These are phyloP conservation scores for Phytophthora cryptogea DNA, from an alignment of 352 stramenopile species.

Conservation along the genomic window DNA sequence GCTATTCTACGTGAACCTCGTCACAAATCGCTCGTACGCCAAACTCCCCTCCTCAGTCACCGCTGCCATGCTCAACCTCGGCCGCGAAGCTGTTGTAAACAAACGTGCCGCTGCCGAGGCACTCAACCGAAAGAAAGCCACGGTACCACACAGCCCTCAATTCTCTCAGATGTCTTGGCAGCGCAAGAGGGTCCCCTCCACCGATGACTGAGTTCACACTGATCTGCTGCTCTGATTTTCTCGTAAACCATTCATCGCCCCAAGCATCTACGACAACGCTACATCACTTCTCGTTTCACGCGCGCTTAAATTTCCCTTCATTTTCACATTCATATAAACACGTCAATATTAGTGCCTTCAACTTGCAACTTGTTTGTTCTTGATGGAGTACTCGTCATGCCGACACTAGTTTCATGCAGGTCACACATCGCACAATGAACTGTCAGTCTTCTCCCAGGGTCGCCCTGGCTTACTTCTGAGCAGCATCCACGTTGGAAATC, in stretches of 20 bases:
- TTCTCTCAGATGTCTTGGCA: constrained; percentile 89
- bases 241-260: constrained; percentile 15
- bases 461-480: constrained; percentile 14
- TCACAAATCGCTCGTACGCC: constrained; percentile 84
- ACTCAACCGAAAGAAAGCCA: constrained; percentile 50
- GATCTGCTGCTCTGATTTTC: constrained; percentile 1
- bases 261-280: constrained; percentile 18
- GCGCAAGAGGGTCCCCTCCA: constrained; percentile 49
- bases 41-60: constrained; percentile 77
- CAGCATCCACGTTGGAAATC: constrained; percentile 72
- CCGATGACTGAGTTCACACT: constrained; percentile 36
- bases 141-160: constrained; percentile 69
- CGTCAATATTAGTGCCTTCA: constrained; percentile 22
- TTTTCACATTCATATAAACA: constrained; percentile 21
- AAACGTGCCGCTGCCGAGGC: constrained; percentile 32
- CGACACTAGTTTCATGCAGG: not conserved
- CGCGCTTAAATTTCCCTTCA: constrained; percentile 23
- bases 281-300: constrained; percentile 19
- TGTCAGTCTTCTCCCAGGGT: not conserved
- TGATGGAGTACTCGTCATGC: constrained; percentile 1
- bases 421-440: not conserved
- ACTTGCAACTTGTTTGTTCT: constrained; percentile 17
- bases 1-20: constrained; percentile 83
- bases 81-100: constrained; percentile 34
- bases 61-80: constrained; percentile 65